These are phyloP conservation scores for Penicillium sp. DNA, from an alignment of 2,329 filamentous ascomycete genomes.

Conservation along the genomic window DNA sequence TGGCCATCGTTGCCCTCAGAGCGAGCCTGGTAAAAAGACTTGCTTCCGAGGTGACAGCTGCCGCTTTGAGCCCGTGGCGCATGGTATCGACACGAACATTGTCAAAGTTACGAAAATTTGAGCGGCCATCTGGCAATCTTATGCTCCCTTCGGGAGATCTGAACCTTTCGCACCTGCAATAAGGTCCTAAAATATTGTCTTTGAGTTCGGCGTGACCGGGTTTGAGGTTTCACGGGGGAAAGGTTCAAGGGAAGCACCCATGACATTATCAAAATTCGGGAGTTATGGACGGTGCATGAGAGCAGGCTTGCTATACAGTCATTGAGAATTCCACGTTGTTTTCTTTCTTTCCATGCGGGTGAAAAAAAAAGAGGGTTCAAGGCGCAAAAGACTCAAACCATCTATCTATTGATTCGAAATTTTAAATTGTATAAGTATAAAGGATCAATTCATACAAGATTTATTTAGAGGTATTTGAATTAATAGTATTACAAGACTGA, in stretches of 20 bases:
- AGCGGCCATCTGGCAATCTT: slow-evolving; percentile 1
- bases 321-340: slow-evolving; percentile 1
- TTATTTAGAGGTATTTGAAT: slow-evolving; percentile 6
- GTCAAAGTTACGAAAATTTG: slow-evolving; percentile 54
- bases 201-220: slow-evolving; percentile 9
- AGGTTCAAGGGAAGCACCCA: not conserved
- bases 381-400: slow-evolving; percentile 4
- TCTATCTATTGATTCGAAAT: slow-evolving; percentile 2
- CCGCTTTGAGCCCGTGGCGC: slow-evolving; percentile 58
- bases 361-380: slow-evolving; percentile 4
- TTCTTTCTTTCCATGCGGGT: not conserved
- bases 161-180: slow-evolving; percentile 5
- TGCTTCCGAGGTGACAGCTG: slow-evolving; percentile 61
- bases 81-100: slow-evolving; percentile 58
- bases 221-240: slow-evolving; percentile 5
- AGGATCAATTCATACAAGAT: slow-evolving; percentile 2
- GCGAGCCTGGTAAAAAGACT: slow-evolving; percentile 51
- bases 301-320: slow-evolving; percentile 1
- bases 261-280: slow-evolving; percentile 5
- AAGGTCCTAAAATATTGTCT: slow-evolving; percentile 5
- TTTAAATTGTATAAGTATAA: slow-evolving; percentile 15
- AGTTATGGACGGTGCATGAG: slow-evolving; percentile 8
- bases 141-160: not conserved
- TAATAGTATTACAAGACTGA: not conserved
- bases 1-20: slow-evolving; percentile 62